Conservation (phyloP, 164 flowering plant species). For the Akebia trifoliata region DNA sequence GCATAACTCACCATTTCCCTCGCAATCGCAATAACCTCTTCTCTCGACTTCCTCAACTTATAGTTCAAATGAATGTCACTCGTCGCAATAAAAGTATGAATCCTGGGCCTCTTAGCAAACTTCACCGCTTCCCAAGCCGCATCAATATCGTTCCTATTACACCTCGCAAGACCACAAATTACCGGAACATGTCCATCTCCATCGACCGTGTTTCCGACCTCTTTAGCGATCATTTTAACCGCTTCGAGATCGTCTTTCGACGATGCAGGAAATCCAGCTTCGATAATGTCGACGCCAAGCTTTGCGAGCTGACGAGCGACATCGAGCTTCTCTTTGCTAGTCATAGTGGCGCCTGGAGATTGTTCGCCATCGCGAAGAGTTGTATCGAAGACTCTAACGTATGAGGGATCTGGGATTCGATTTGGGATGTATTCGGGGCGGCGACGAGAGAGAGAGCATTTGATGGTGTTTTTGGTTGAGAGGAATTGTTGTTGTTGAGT, state of each 20-base stretch:
- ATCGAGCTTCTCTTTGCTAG: constrained; percentile 81
- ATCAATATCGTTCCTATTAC: constrained; percentile 71
- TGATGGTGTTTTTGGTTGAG: not conserved
- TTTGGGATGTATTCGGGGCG: constrained; percentile 73
- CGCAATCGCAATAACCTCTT: constrained; percentile 77
- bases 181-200: constrained; percentile 79
- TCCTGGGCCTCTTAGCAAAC: constrained; percentile 69
- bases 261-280: constrained; percentile 95
- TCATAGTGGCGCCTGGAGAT: constrained; percentile 96
- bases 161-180: constrained; percentile 86
- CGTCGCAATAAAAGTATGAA: constrained; percentile 93
- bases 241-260: constrained; percentile 82
- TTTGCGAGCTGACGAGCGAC: constrained; percentile 85
- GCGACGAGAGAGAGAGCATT: not conserved
- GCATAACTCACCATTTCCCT: constrained; percentile 78
- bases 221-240: constrained; percentile 61
- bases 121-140: constrained; percentile 92
- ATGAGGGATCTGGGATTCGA: constrained; percentile 70
- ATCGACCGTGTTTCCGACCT: constrained; percentile 60
- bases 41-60: constrained; percentile 71
- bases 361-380: constrained; percentile 99
- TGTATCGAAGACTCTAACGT: constrained; percentile 92
- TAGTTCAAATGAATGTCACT: constrained; percentile 84
- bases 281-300: constrained; percentile 91
- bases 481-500: not conserved